Base-by-base conservation (phyloP, 352 stramenopile species). In the Globisporangium mamillatum region DNA sequence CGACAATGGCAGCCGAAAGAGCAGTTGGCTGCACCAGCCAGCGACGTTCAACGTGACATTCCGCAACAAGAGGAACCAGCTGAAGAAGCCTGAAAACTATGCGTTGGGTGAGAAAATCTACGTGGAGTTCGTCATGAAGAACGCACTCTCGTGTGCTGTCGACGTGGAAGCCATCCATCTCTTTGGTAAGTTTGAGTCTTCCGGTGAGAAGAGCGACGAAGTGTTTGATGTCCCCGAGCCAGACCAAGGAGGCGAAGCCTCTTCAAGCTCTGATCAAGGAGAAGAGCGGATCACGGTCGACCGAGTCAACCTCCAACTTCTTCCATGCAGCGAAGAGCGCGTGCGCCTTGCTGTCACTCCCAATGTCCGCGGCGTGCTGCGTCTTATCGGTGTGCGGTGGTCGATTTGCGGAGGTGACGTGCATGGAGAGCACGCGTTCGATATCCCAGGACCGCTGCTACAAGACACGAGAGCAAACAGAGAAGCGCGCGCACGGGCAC, bases 91-190 rank as follows among this genome's bases (percentile, higher is more conserved):
- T 0, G 77, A 81, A 10, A 86, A 87, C 54, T 94, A 94, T 25
- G 80, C 89, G 9, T 62, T 91, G 10, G 81, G 81, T 1, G 86
- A 95, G 61, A 79, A 81, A 60, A 91, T 95, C 27, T 95, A 93
- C 59, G 88, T 95, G 7, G 88, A 95, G 62, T 94, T 95, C 69
- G 80, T 92, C 44, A 91, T 95, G 83, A 93, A 94, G 66, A 95
- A 95, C 61, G 82, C 86, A 10, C 73, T 95, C 2, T 93, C 86
- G 16, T 94, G 86, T 64, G 88, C 87, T 5, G 88, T 95, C 25
- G 85, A 92, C 56, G 81, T 95, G 9, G 81, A 91, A 32, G 75
- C 89, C 55, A 89, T 95, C 67, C 88, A 94, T 68, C 75, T 95
- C 24, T 93, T 80, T 67, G 88, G 88, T n/a, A 86, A 77, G 36